Base-by-base conservation (phyloP, 345 rosid genomes). In the Pistacia integerrima region DNA sequence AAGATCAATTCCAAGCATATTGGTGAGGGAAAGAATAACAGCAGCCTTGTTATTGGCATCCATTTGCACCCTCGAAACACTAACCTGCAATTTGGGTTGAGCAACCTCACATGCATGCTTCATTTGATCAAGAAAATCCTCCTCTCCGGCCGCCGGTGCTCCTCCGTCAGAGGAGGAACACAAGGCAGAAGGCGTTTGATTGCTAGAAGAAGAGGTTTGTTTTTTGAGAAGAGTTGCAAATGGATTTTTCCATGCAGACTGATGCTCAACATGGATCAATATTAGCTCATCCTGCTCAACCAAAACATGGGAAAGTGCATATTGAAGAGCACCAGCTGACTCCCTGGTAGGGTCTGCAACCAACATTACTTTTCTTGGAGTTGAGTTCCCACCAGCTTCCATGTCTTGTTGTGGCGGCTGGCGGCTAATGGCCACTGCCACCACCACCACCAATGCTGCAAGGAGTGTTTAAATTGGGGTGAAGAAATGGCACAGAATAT, bases 291-390 rank as follows among this genome's bases (percentile, higher is more conserved):
- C 93, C 28, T 81, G 83, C 70, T 91, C 94, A 4, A 89, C 74
- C 28, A 91, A 86, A 0, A 83, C 93, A 65, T 90, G 97, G 46
- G 93, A 86, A 60, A 91, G 86, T 12, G 92, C 89, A 74, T 90
- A 90, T 78, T 90, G 91, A 66, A 93, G 86, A 4, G 98, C 97
- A 0, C 90, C 90, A 4, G 91, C 92, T 2, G 94, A 82, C 74
- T 91, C 93, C 5, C 90, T 76, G 57, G 87, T 79, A 4, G 92
- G 92, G 35, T 93, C 94, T 18, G 86, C 97, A 46, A 90, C 92
- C 78, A 90, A 90, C 92, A 93, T 87, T 17, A 93, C 87, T 82
- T 86, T 88, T 54, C 91, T 83, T 16, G 91, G 73, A 56, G 74
- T 78, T 72, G 83, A 20, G 58, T 28, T 74, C 49, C 54, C 70